phyloP scores from a whole-genome alignment of 148 eudicot species.

The Nepenthes gracilis region DNA sequence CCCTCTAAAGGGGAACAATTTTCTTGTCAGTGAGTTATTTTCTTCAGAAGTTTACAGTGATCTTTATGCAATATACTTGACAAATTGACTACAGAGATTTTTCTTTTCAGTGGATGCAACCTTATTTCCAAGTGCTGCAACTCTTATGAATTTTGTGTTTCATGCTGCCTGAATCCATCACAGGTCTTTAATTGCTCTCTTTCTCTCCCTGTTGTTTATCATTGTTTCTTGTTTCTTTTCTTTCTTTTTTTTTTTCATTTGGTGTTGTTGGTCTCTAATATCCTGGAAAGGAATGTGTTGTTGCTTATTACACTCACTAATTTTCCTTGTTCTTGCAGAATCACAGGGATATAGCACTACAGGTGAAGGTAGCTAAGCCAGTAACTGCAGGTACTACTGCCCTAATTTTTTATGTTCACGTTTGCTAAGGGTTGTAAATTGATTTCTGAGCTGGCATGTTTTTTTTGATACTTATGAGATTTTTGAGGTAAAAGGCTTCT shows the following conservation, averaged over 20 bases:
- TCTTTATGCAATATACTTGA: not conserved
- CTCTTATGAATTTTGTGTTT: constrained; percentile 90
- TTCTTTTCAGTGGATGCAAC: constrained; percentile 73
- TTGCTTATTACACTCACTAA: not conserved
- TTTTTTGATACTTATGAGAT: too few species aligned
- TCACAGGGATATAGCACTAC: constrained; percentile 42
- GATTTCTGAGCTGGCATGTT: too few species aligned
- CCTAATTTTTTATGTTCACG: not conserved
- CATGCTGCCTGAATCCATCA: constrained; percentile 87
- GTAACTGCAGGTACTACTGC: constrained; percentile 55
- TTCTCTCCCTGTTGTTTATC: not conserved
- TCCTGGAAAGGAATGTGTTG: not conserved
- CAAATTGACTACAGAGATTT: constrained; percentile 11
- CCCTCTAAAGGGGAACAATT: constrained; percentile 58
- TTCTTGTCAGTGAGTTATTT: constrained; percentile 93
- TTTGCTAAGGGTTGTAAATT: too few species aligned
- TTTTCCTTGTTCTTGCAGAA: constrained; percentile 32
- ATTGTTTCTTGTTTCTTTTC: not conserved
- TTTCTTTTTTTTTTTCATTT: too few species aligned
- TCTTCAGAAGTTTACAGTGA: constrained; percentile 8
- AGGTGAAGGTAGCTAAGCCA: constrained; percentile 79
- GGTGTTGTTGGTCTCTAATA: too few species aligned
- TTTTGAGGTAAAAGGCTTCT: too few species aligned
- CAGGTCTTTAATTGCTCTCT: constrained; percentile 27
- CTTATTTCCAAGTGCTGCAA: constrained; percentile 83